Percentiles rank a stretch among this genome's conserved stretches.
Evolutionary conservation across 2,329 filamentous ascomycete species (phyloP).

Genomic region (Helotiales sp.): DNA sequence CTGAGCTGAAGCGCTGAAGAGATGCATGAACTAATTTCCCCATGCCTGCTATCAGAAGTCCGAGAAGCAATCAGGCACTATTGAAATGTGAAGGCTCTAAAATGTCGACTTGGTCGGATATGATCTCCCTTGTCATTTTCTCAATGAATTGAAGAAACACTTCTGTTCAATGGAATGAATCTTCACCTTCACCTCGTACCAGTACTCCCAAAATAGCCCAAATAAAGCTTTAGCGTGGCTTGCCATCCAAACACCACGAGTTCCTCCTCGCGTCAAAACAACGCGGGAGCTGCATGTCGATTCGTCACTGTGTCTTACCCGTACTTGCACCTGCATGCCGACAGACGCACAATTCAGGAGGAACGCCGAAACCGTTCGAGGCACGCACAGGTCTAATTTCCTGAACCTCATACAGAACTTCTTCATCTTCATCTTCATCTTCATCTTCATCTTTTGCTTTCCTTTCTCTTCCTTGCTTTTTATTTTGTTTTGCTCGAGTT

Average conservation of each 20-base stretch:
- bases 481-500: not conserved
- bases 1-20: not conserved
- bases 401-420: not conserved
- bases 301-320: constrained; percentile 11
- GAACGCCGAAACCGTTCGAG: not conserved
- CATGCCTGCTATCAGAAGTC: not conserved
- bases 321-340: not conserved
- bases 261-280: constrained; percentile 5
- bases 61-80: not conserved
- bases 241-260: not conserved
- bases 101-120: no score
- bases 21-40: not conserved
- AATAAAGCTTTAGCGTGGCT: constrained; percentile 14
- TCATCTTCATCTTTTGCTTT: not conserved
- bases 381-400: constrained; percentile 2
- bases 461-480: not conserved
- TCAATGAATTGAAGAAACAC: not conserved
- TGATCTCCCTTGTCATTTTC: no score
- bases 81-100: no score
- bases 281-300: not conserved
- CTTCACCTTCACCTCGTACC: not conserved
- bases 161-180: not conserved
- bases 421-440: not conserved
- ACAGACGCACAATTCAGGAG: constrained; percentile 11
- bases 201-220: constrained; percentile 3